Base-by-base conservation (phyloP, 2,329 filamentous ascomycete species). In the Nemania serpens region DNA sequence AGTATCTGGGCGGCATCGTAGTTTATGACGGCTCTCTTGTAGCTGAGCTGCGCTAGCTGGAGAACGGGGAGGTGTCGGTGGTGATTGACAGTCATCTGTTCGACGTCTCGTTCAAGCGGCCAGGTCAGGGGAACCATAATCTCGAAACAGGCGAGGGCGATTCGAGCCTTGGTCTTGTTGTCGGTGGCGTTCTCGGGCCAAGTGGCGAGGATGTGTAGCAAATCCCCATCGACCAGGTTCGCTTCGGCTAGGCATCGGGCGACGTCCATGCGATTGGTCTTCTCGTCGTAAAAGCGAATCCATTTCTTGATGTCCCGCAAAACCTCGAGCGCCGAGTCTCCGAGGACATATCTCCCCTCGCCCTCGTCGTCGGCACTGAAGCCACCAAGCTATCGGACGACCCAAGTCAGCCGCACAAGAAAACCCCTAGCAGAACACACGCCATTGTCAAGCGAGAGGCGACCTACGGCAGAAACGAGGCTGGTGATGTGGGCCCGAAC, bases 261-360 rank as follows among this genome's bases (percentile, higher is more conserved):
- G 61, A 99, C 95, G 73, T 99, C 95, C 82, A 96, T 90, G 67
- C 94, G 89, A 74, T 97, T 96, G 66, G 89, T 87, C 75, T 96
- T 96, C 74, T 96, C 91, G 75, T 97, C 93, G 81, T 95, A 95
- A 65, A 97, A 87, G 69, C 92, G 93, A 68, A 99, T 84, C 95
- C 95, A 99, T 85, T 90, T 89, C 73, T 95, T 94, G 56, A 99
- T 83, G 77, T 99, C 95, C 64, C 94, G 93, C 59, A 99, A 82
- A 71, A 93, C 95, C 59, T 95, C 91, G 62, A 96, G 81, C 12
- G 93, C 94, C 73, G 97, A 94, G 76, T 98, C 94, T 76, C 95
- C 95, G 37, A 98, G 87, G 45, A 91, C 84, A 75, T 99, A 99
- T 71, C 84, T 84, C 58, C 91, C 91, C 71, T 93, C 88, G 70